phyloP scores from a whole-genome alignment of 2,329 filamentous ascomycete genomes.

The Aspergillus japonicus region DNA sequence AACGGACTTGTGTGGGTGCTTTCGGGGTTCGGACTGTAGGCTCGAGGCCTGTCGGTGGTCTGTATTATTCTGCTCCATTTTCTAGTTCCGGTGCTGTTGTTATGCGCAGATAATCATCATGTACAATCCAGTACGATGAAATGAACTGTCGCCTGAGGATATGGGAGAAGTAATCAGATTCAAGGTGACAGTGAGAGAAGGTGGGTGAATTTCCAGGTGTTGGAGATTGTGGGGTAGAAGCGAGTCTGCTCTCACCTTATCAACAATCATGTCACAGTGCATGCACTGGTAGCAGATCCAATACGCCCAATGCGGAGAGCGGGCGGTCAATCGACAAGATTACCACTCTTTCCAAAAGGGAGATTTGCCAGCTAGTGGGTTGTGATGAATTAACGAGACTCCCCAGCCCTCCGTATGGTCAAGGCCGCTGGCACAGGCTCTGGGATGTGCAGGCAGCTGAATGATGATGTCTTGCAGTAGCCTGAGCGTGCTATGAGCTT shows the following conservation, averaged over 20 bases:
- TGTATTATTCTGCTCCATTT: constrained; percentile 33
- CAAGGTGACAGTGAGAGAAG: background rate
- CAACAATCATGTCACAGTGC: constrained; percentile 18
- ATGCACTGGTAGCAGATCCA: constrained; percentile 12
- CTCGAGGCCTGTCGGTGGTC: constrained; percentile 27
- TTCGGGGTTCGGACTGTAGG: constrained; percentile 33
- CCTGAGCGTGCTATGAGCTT: constrained; percentile 7
- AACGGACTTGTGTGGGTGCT: constrained; percentile 33
- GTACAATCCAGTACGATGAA: constrained; percentile 13
- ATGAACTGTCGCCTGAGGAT: background rate
- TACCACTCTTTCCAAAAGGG: background rate
- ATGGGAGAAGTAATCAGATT: background rate
- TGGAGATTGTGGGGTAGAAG: constrained; percentile 5
- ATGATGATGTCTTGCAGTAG: constrained; percentile 3
- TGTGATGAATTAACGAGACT: background rate
- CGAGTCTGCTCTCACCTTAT: constrained; percentile 16
- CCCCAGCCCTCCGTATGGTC: background rate
- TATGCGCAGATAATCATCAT: constrained; percentile 34
- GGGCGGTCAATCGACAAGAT: constrained; percentile 6
- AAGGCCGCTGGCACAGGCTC: background rate
- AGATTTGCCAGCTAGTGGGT: background rate
- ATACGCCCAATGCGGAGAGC: constrained; percentile 21
- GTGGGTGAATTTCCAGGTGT: background rate
- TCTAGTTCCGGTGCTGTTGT: constrained; percentile 39
- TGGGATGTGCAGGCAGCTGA: background rate